Percentiles rank a stretch among this genome's conserved stretches.
Conservation (phyloP, 164 flowering plant species). For the Nymphaea colorata region DNA sequence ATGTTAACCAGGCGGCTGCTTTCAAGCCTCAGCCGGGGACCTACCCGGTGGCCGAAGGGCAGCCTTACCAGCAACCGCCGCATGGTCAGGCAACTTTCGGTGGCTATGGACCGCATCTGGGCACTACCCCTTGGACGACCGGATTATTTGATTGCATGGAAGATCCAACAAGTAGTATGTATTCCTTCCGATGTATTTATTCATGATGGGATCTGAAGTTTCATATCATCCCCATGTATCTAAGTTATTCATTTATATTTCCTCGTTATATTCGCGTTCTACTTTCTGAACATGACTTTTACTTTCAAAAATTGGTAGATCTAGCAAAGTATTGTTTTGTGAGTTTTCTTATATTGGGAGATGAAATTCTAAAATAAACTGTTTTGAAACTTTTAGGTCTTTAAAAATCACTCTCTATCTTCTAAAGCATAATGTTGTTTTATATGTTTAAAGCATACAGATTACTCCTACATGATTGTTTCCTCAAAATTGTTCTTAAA, state of each 20-base stretch:
- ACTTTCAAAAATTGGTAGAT: no score
- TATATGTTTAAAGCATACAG: no score
- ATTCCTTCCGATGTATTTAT: not conserved
- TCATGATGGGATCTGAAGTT: not conserved
- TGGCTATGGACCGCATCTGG: not conserved
- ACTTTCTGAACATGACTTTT: no score
- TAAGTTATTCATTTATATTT: not conserved
- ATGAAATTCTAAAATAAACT: no score
- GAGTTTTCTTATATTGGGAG: no score
- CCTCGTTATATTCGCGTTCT: no score
- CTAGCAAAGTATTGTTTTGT: no score
- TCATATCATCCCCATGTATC: not conserved
- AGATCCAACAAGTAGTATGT: conserved; percentile 27
- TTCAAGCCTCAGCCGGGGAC: not conserved
- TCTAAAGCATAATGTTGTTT: no score
- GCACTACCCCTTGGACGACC: conserved; percentile 15
- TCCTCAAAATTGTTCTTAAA: no score
- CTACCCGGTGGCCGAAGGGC: not conserved
- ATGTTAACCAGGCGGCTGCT: not conserved
- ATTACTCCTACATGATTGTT: no score
- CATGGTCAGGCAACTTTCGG: not conserved
- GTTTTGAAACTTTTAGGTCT: no score
- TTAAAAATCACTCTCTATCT: no score
- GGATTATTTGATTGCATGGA: conserved; percentile 39
- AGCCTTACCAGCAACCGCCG: not conserved